A percentile compares a stretch with the other conserved stretches of the same genome.
Evolutionary conservation across 1,284 basidiomycete species (phyloP).

Genomic region (Malassezia slooffiae): DNA sequence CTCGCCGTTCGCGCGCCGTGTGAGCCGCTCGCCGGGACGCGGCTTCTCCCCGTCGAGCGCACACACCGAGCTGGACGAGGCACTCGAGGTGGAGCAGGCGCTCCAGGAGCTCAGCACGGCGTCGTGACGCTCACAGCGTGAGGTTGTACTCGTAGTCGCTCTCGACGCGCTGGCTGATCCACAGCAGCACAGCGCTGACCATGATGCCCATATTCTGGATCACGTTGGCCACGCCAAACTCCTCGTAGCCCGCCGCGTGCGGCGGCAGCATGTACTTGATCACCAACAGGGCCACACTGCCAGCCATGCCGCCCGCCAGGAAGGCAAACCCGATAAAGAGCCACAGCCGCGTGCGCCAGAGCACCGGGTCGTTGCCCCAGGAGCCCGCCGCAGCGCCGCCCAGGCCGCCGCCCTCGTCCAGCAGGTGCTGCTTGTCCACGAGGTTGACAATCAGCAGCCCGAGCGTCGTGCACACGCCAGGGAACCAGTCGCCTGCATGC

Average conservation of each 20-base stretch:
- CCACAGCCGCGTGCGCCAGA: slow-evolving; percentile 78
- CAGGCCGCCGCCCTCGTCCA: slow-evolving; percentile 52
- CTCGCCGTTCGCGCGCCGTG: slow-evolving; percentile 1
- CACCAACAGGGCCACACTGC: slow-evolving; percentile 76
- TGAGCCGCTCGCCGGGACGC: neutral
- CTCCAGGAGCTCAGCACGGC: neutral
- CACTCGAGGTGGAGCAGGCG: slow-evolving; percentile 12
- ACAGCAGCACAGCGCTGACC: slow-evolving; percentile 73
- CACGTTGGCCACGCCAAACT: slow-evolving; percentile 90
- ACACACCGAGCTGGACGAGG: slow-evolving; percentile 8
- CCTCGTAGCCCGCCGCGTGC: slow-evolving; percentile 64
- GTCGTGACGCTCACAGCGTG: slow-evolving; percentile 52
- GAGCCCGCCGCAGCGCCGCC: slow-evolving; percentile 18
- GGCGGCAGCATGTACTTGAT: slow-evolving; percentile 77
- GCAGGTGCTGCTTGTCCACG: slow-evolving; percentile 84
- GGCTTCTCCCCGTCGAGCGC: neutral
- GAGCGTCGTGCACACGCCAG: slow-evolving; percentile 81
- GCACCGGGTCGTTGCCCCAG: slow-evolving; percentile 53
- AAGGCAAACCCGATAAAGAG: slow-evolving; percentile 91
- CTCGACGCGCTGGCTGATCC: slow-evolving; percentile 70
- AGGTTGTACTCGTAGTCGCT: slow-evolving; percentile 80
- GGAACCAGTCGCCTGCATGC: slow-evolving; percentile 85
- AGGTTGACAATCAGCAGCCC: slow-evolving; percentile 87
- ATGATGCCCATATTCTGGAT: slow-evolving; percentile 82
- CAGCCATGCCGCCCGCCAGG: slow-evolving; percentile 89